Base-by-base conservation (phyloP, 148 eudicot genomes). In the Hydrangea macrophylla region DNA sequence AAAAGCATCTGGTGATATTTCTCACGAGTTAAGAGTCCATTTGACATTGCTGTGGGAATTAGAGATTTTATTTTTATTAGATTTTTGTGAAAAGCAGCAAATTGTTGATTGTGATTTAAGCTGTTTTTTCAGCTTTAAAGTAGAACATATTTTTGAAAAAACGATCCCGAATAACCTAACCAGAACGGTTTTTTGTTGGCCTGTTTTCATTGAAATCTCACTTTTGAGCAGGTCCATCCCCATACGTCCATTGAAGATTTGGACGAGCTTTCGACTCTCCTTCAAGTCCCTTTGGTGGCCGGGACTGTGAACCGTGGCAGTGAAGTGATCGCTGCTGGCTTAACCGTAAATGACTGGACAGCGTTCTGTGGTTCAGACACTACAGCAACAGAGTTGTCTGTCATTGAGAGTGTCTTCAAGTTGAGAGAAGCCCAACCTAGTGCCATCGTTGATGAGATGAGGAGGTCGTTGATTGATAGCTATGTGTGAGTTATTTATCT, bases 251-350 rank as follows among this genome's bases (percentile, higher is more conserved):
- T 89, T 26, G 87, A 89, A 76, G 96, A 89, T 62, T 76, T 86
- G 77, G 91, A 89, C 48, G 96, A 89, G 58, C 91, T 89, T 37
- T 89, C 96, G n/a, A 84, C 91, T 23, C 91, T 86, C 28, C 96
- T 89, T 26, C 91, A 89, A 71, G 96, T 89, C 28, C 91, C 96
- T 5, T 72, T 89, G 71, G 91, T 89, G 55, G 96, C 91, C 20
- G 96, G 96, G 31, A 89, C 96, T 0, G 86, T 89, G 53, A 89
- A 86, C 65, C 87, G 91, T 54, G 96, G 96, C 45, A 89, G 91
- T 57, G 91, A 89, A 51, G 96, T 89, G 11, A 75, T 89, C n/a
- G 89, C 75, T 57, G 96, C 85, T 48, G 91, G 96, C 15, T 37
- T 89, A 62, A 81, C 79, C 0, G 96, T 89, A 22, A 89, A 89